phyloP scores from a whole-genome alignment of 1,139 yeast species.

The Diutina scorzettiae region DNA sequence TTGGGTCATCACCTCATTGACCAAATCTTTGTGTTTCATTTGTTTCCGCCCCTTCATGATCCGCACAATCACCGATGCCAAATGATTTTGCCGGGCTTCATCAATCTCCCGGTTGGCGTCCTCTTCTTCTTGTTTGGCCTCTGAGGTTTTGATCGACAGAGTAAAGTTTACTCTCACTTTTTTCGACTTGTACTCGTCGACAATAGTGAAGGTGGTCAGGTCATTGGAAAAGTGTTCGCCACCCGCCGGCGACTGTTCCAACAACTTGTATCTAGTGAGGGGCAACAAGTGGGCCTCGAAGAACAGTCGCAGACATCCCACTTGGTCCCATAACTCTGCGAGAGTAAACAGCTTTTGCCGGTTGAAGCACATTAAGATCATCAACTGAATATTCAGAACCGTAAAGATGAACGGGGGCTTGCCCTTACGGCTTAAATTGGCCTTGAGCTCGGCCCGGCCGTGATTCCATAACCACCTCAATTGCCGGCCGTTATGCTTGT shows the following conservation, averaged over 20 bases:
- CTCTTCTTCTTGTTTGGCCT: slow-evolving; percentile 55
- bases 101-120: slow-evolving; percentile 79
- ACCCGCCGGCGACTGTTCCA: slow-evolving; percentile 54
- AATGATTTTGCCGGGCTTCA: slow-evolving; percentile 74
- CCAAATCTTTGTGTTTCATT: slow-evolving; percentile 65
- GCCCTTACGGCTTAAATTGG: slow-evolving; percentile 74
- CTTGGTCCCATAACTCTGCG: slow-evolving; percentile 49
- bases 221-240: slow-evolving; percentile 16
- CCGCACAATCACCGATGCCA: slow-evolving; percentile 90
- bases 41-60: slow-evolving; percentile 90
- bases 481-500: slow-evolving; percentile 78
- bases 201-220: slow-evolving; percentile 51
- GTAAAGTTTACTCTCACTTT: slow-evolving; percentile 79
- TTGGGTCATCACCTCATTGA: slow-evolving; percentile 84
- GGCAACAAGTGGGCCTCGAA: slow-evolving; percentile 71
- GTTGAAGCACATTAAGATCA: slow-evolving; percentile 74
- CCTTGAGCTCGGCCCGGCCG: slow-evolving; percentile 85
- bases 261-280: slow-evolving; percentile 64
- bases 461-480: slow-evolving; percentile 95
- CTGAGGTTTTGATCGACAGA: slow-evolving; percentile 69
- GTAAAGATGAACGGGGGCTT: slow-evolving; percentile 75
- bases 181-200: slow-evolving; percentile 75
- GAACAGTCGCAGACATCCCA: slow-evolving; percentile 54
- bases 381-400: slow-evolving; percentile 78
- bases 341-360: slow-evolving; percentile 47